A percentile compares a stretch with the other conserved stretches of the same genome.
Evolutionary conservation across 441 rosid genomes (phyloP).

Genomic region (Flueggea neowawraea): DNA sequence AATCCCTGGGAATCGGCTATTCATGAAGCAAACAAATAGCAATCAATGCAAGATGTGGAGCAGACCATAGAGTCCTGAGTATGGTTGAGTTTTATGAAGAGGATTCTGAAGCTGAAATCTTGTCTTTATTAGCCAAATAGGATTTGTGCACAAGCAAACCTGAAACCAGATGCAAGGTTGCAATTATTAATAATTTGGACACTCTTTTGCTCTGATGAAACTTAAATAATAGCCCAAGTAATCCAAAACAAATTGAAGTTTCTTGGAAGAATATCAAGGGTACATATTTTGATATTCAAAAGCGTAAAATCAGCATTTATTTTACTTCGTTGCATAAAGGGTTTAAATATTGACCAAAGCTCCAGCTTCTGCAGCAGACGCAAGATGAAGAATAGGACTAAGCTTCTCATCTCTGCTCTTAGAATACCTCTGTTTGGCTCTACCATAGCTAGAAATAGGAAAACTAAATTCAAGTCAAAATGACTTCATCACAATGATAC

Average conservation of each 20-base stretch:
- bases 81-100: conserved; percentile 65
- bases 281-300: not conserved
- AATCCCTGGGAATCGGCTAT: conserved; percentile 19
- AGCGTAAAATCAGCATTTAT: not conserved
- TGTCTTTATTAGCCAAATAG: conserved; percentile 94
- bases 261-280: too few relatives aligned
- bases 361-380: conserved; percentile 98
- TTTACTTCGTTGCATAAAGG: conserved; percentile 11
- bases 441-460: conserved; percentile 59
- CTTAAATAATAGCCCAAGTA: too few relatives aligned
- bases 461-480: not conserved
- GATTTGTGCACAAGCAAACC: conserved; percentile 93
- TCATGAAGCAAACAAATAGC: conserved; percentile 28
- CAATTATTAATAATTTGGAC: conserved; percentile 7
- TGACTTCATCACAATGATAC: not conserved
- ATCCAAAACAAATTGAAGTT: too few relatives aligned
- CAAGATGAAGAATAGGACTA: conserved; percentile 75
- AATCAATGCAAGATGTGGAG: conserved; percentile 30
- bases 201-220: not conserved
- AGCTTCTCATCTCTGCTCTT: conserved; percentile 52
- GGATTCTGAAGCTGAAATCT: conserved; percentile 95
- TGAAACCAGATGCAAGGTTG: conserved; percentile 23
- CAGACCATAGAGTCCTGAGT: conserved; percentile 86
- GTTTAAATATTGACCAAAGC: conserved; percentile 60
- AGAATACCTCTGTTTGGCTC: conserved; percentile 83